Base-by-base conservation (phyloP, 345 rosid genomes). In the Camelina neglecta region DNA sequence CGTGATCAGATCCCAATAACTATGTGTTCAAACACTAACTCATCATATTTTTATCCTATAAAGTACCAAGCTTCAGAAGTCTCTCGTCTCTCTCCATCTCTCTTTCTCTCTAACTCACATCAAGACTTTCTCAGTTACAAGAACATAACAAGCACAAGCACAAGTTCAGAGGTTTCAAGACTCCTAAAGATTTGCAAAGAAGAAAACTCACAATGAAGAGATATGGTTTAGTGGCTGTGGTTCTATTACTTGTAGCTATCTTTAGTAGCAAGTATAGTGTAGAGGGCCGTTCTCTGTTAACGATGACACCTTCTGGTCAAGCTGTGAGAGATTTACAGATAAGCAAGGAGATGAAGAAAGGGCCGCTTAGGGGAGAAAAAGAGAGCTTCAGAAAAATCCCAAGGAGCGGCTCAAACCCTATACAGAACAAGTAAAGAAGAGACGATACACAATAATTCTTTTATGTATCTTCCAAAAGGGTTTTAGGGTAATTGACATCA, bases 1-100 rank as follows among this genome's bases (percentile, higher is more conserved):
- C 81, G 81, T 77, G 80, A 71, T 77, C 81, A 71, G 81, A 77
- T 77, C 81, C 81, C 72, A 11, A 71, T 35, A 71, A 64, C 80
- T 71, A 71, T 69, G 80, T 69, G 39, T 76, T 61, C 70, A 35
- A 66, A 67, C 71, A 60, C 57, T 20, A 4, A 69, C 8, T 29
- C 31, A 56, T 24, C 48, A 29, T 29, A 29, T 29, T 29, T 29
- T 38, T 71, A 49, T 65, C 38, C 56, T 71, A 77, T 71, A 71
- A 65, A 71, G 44, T 41, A 51, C 44, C 31, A 60, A 68, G 44
- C 64, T 51, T 21, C 48, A 47, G 44, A 77, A 57, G 24, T 42
- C 76, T 63, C 70, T 53, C 54, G 21, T 69, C 74, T 39, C 56
- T 54, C 48, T 64, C 23, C 41, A 36, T n/a, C 16, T 72, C 61